Conservation (phyloP, 345 rosid genomes). For the Eucalyptus erythrocorys region DNA sequence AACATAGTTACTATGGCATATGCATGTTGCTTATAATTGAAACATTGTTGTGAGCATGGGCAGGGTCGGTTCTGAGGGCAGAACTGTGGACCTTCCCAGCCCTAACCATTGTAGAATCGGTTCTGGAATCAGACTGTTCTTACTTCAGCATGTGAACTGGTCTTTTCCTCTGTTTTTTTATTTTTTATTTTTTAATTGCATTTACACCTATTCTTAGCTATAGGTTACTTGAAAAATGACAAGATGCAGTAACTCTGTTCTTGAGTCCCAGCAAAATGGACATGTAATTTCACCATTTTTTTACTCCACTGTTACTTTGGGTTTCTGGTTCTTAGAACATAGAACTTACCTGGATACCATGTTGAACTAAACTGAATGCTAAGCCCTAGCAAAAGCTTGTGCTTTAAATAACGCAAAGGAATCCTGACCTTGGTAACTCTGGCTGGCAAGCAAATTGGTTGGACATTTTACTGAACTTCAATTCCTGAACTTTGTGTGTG, state of each 20-base stretch:
- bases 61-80: neutral
- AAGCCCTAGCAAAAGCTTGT: neutral
- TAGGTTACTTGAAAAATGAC: neutral
- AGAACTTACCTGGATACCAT: neutral
- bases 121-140: neutral
- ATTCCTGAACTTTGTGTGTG: neutral
- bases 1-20: neutral
- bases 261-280: neutral
- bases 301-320: neutral
- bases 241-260: neutral
- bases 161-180: neutral
- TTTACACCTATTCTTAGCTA: neutral
- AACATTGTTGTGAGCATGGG: neutral
- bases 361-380: neutral
- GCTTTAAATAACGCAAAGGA: neutral
- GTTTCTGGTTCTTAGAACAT: neutral
- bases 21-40: neutral
- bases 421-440: neutral
- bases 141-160: neutral
- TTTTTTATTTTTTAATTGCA: neutral
- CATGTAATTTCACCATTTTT: neutral
- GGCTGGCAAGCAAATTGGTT: neutral
- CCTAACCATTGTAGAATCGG: neutral
- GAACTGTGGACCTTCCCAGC: neutral
- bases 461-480: neutral